Conservation (phyloP, 2,329 filamentous ascomycete species). For the Colletotrichum liaoningense region DNA sequence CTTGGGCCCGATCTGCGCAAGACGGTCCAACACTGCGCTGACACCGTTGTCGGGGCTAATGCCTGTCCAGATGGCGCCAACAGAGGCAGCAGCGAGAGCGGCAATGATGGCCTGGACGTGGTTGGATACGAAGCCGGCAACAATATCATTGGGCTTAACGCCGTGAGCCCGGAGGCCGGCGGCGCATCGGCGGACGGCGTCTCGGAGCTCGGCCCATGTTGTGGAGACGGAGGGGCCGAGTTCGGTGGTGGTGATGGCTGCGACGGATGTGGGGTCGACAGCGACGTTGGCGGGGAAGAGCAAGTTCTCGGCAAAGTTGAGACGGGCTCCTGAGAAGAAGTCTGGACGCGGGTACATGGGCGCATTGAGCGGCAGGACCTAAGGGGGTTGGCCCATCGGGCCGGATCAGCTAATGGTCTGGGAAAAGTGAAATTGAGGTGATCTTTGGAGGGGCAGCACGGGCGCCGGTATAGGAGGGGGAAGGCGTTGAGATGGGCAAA, state of each 20-base stretch:
- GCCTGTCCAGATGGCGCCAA: conserved; percentile 93
- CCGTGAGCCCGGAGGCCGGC: conserved; percentile 75
- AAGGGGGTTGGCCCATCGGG: conserved; percentile 7
- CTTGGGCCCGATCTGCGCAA: conserved; percentile 86
- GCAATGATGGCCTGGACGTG: conserved; percentile 88
- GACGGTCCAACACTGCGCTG: conserved; percentile 87
- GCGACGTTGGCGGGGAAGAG: conserved; percentile 76
- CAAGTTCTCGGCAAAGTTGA: conserved; percentile 97
- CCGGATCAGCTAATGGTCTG: conserved; percentile 21
- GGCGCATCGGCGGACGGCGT: conserved; percentile 80
- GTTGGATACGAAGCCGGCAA: conserved; percentile 87
- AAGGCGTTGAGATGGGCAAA: neutral
- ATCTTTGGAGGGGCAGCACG: neutral
- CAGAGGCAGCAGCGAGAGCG: conserved; percentile 83
- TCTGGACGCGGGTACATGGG: conserved; percentile 87
- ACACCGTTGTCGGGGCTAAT: conserved; percentile 94
- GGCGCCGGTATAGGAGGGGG: neutral
- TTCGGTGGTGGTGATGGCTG: conserved; percentile 87
- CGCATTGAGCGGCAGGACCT: conserved; percentile 76
- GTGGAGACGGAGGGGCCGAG: conserved; percentile 64
- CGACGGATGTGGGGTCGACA: conserved; percentile 69
- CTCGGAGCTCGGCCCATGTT: conserved; percentile 84
- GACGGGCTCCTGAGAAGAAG: conserved; percentile 82
- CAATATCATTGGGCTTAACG: conserved; percentile 65
- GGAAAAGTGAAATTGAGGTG: neutral